Conservation (phyloP, 352 stramenopile genomes). For the Pythium scleroteichum region DNA sequence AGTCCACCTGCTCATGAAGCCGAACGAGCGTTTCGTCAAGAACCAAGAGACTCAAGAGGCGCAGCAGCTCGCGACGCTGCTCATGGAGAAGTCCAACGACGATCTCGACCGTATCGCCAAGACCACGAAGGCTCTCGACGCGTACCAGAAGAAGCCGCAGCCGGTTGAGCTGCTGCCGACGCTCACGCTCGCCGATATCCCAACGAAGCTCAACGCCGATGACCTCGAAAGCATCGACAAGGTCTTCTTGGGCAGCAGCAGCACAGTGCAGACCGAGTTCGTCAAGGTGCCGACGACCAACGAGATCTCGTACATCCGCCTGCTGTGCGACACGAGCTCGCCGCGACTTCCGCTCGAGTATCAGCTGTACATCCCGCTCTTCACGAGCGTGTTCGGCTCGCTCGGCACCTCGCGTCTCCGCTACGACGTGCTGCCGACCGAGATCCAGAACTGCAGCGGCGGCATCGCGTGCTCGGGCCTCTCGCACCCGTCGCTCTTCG, state of each 20-base stretch:
- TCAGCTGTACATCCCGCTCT: slow-evolving; percentile 66
- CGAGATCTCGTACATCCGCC: slow-evolving; percentile 79
- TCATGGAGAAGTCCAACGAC: slow-evolving; percentile 45
- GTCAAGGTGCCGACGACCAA: slow-evolving; percentile 77
- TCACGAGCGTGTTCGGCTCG: slow-evolving; percentile 68
- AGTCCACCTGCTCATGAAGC: slow-evolving; percentile 77
- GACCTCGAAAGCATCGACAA: slow-evolving; percentile 54
- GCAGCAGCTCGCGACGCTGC: slow-evolving; percentile 45
- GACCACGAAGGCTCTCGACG: slow-evolving; percentile 47
- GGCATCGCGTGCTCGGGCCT: slow-evolving; percentile 66
- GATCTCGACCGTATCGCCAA: slow-evolving; percentile 61
- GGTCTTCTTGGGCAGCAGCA: slow-evolving; percentile 28
- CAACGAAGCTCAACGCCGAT: slow-evolving; percentile 30
- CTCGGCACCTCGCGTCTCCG: slow-evolving; percentile 68
- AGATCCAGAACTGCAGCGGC: slow-evolving; percentile 77
- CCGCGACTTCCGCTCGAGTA: slow-evolving; percentile 53
- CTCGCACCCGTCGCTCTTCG: slow-evolving; percentile 51
- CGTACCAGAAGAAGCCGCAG: slow-evolving; percentile 65
- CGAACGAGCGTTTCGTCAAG: slow-evolving; percentile 57
- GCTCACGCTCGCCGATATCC: slow-evolving; percentile 71
- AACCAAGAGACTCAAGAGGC: slow-evolving; percentile 52
- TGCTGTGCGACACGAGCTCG: slow-evolving; percentile 61
- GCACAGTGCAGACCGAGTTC: slow-evolving; percentile 39
- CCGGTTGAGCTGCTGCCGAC: slow-evolving; percentile 76
- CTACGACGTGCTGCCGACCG: slow-evolving; percentile 70